These are phyloP conservation scores for Ulota crispa DNA, from an alignment of 225 moss, liverwort and hornwort species.

Conservation along the genomic window DNA sequence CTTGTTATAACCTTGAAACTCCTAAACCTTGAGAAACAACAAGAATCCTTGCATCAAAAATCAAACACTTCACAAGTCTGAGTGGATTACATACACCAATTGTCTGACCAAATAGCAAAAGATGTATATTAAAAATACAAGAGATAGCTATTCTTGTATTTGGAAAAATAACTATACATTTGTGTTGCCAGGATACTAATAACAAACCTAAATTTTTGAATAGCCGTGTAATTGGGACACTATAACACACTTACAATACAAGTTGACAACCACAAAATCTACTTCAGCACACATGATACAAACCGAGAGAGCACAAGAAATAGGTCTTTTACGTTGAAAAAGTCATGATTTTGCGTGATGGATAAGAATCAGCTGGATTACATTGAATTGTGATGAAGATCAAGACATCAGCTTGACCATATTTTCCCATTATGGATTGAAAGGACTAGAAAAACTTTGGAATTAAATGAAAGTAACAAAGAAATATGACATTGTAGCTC, in stretches of 20 bases:
- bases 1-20: too few species aligned
- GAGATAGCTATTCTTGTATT: background rate
- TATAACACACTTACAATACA: background rate
- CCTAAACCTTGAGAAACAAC: too few species aligned
- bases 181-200: background rate
- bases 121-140: background rate
- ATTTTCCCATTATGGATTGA: background rate
- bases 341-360: too few species aligned
- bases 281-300: background rate
- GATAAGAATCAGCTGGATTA: too few species aligned
- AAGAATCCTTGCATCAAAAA: too few species aligned
- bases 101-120: background rate
- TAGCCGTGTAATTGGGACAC: background rate
- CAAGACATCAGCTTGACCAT: too few species aligned
- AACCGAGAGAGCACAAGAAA: background rate
- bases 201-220: background rate
- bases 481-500: background rate
- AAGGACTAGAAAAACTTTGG: background rate
- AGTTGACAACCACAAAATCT: background rate
- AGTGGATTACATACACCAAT: background rate
- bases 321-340: too few species aligned
- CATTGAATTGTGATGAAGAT: too few species aligned
- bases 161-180: background rate
- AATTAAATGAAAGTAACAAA: background rate
- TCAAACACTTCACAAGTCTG: background rate